Conservation (phyloP, 805 yeast species). For the Torulaspora quercuum region DNA sequence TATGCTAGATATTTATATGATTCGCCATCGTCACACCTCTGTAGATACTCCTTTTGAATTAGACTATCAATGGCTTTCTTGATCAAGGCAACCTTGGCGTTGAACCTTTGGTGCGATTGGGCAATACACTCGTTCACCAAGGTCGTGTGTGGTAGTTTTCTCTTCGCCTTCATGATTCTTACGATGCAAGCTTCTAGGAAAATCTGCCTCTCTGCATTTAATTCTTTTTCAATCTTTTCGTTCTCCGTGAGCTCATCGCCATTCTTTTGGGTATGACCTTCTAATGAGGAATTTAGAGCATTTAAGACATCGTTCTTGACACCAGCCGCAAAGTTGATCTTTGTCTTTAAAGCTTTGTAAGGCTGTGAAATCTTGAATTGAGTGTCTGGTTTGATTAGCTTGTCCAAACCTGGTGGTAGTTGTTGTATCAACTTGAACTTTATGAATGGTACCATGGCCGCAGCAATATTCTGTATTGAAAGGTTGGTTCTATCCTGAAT, state of each 20-base stretch:
- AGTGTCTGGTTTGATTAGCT: conserved; percentile 50
- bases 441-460: conserved; percentile 74
- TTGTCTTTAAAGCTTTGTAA: conserved; percentile 78
- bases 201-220: conserved; percentile 81
- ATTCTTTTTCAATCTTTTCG: conserved; percentile 72
- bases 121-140: conserved; percentile 84
- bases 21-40: conserved; percentile 67
- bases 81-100: conserved; percentile 80
- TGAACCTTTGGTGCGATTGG: conserved; percentile 76
- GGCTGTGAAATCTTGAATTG: conserved; percentile 69
- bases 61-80: conserved; percentile 81
- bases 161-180: conserved; percentile 93
- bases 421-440: conserved; percentile 73
- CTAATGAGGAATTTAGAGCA: conserved; percentile 17
- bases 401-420: conserved; percentile 58
- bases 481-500: conserved; percentile 67
- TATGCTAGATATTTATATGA: conserved; percentile 80
- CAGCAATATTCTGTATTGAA: conserved; percentile 60
- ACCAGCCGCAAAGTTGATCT: conserved; percentile 71
- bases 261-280: conserved; percentile 23
- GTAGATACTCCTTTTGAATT: conserved; percentile 81
- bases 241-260: conserved; percentile 48
- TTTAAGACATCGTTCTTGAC: conserved; percentile 42
- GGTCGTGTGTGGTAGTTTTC: conserved; percentile 70
- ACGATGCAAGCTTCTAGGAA: conserved; percentile 91